phyloP scores from a whole-genome alignment of 2,329 filamentous ascomycete species.

The Cladosporium sp. region DNA sequence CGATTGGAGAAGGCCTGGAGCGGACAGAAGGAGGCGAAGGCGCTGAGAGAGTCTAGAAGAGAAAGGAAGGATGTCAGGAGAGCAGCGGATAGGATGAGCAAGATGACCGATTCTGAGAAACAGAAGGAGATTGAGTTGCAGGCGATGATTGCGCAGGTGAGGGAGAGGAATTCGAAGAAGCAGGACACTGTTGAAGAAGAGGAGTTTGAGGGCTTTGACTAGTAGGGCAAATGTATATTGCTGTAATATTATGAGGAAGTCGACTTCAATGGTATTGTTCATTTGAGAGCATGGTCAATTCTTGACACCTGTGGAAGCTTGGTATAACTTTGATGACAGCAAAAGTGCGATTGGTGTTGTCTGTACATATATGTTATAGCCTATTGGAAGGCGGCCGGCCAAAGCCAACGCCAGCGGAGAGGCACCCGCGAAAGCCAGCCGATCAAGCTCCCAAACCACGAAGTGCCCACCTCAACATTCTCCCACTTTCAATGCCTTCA shows the following conservation, averaged over 20 bases:
- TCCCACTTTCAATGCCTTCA: constrained; percentile 6
- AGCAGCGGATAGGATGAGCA: constrained; percentile 14
- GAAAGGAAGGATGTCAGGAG: constrained; percentile 15
- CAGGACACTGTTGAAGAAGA: constrained; percentile 12
- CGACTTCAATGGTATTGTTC: too few relatives aligned
- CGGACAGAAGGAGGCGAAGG: constrained; percentile 17
- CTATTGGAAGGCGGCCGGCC: too few relatives aligned
- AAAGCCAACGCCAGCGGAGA: background rate
- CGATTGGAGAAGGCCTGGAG: constrained; percentile 36
- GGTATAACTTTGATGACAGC: too few relatives aligned
- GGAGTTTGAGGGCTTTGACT: constrained; percentile 13
- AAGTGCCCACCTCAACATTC: background rate
- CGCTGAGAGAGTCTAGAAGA: constrained; percentile 12
- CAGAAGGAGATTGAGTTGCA: constrained; percentile 18
- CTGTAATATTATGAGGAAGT: background rate
- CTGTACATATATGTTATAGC: too few relatives aligned
- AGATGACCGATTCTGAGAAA: constrained; percentile 19
- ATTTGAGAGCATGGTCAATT: too few relatives aligned
- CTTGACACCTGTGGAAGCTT: too few relatives aligned
- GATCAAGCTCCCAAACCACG: background rate
- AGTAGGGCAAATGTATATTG: background rate
- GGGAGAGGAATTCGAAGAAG: constrained; percentile 11
- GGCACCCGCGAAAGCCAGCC: background rate
- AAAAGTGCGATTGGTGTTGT: too few relatives aligned
- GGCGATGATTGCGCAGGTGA: constrained; percentile 12